These are phyloP conservation scores for Saprolegnia parasitica DNA, from an alignment of 352 stramenopile species.

Conservation along the genomic window DNA sequence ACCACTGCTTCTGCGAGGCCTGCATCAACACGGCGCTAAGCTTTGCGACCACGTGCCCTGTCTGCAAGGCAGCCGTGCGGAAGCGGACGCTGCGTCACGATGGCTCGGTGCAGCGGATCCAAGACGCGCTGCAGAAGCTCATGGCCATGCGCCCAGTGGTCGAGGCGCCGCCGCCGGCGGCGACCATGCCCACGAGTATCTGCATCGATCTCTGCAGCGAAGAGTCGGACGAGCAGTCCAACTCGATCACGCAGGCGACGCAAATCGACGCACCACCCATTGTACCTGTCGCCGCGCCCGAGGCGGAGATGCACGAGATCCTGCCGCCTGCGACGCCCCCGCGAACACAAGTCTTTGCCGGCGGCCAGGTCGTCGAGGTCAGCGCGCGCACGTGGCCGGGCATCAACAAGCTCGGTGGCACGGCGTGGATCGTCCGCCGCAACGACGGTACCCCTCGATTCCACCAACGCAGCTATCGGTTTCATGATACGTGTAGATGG, in stretches of 20 bases:
- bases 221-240: background rate
- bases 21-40: slow-evolving; percentile 81
- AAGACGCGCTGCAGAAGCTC: slow-evolving; percentile 34
- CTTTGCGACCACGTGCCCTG: slow-evolving; percentile 71
- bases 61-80: slow-evolving; percentile 77
- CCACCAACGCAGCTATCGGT: background rate
- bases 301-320: too few species aligned
- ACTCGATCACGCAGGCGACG: slow-evolving; percentile 11
- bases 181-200: slow-evolving; percentile 32
- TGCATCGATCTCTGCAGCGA: slow-evolving; percentile 25
- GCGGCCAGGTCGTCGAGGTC: slow-evolving; percentile 81
- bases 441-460: slow-evolving; percentile 37
- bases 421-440: slow-evolving; percentile 66
- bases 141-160: slow-evolving; percentile 35
- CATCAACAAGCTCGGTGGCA: slow-evolving; percentile 89
- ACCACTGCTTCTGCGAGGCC: slow-evolving; percentile 85
- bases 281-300: background rate
- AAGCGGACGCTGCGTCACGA: slow-evolving; percentile 74
- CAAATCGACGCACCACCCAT: background rate
- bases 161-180: background rate
- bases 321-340: too few species aligned
- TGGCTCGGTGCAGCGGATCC: slow-evolving; percentile 66
- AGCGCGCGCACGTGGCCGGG: slow-evolving; percentile 84
- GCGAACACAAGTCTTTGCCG: slow-evolving; percentile 32
- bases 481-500: slow-evolving; percentile 32